Conservation (phyloP, 176 grass and related monocot species). For the Tillandsia leiboldiana region DNA sequence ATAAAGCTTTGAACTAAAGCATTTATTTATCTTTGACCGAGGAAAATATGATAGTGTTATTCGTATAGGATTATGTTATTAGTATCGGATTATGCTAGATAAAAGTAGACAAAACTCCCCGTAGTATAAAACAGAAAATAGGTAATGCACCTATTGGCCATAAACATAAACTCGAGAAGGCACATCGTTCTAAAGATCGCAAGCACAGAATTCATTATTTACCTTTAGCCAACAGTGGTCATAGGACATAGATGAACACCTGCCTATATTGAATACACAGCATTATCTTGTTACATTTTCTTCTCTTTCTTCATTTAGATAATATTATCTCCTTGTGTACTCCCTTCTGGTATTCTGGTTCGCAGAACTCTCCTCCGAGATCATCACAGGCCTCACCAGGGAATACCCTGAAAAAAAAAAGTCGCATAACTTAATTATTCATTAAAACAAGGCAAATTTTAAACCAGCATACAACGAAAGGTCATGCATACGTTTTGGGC, state of each 20-base stretch:
- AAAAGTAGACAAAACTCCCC: no score
- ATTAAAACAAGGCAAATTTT: neutral
- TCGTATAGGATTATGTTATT: no score
- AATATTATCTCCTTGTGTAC: neutral
- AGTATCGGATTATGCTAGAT: no score
- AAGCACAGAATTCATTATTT: neutral
- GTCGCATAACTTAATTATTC: neutral
- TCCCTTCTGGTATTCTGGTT: constrained; percentile 19
- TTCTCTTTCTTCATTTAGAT: neutral
- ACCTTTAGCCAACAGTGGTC: neutral
- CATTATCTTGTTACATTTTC: neutral
- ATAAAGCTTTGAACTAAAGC: no score
- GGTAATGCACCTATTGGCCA: no score
- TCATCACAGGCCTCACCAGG: constrained; percentile 32
- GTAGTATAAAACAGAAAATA: no score
- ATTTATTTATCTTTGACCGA: no score
- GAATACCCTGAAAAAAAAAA: constrained; percentile 7
- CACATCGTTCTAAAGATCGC: neutral
- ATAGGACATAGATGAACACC: neutral
- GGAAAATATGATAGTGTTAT: no score
- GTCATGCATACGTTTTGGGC: constrained; percentile 14
- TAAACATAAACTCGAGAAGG: no score
- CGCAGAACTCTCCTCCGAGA: constrained; percentile 30
- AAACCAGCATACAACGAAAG: neutral
- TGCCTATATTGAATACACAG: neutral